Base-by-base conservation (phyloP, 1,139 yeast species). In the Saccharomycopsis hybrid region DNA sequence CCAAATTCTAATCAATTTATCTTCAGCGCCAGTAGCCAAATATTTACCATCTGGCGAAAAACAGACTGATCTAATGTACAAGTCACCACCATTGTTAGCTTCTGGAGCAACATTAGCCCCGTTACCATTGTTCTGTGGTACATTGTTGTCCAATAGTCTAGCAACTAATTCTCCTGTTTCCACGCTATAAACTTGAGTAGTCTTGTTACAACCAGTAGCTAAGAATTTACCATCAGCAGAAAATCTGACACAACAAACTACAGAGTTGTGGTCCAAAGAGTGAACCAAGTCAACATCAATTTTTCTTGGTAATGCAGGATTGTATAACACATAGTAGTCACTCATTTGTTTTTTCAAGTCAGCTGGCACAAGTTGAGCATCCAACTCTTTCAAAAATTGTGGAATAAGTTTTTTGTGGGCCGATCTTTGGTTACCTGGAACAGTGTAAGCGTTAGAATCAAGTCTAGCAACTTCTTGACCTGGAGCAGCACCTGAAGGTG, bases 1-100 rank as follows among this genome's bases (percentile, higher is more conserved):
- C 98, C 98, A 92, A 63, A 92, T 90, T 67, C 98, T 80, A 61
- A 92, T 92, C 64, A 88, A 82, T 68, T 88, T 89, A 70, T 92
- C 98, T 70, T 92, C 98, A 41, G 97, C 97, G 63, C 98, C 98
- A 18, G 97, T 92, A 35, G 97, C 97, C 62, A 92, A 77, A 61
- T 79, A 85, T 68, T 88, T 87, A 50, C 97, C 97, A 69, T 90
- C 97, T 44, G 97, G 97, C 2, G 96, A 86, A 71, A 92, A 90
- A 66, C 97, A 90, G 48, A 92, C 97, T 1, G 96, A 86, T 63
- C 97, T 80, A 60, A 90, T 89, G 70, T 92, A 92, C 62, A 92
- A 74, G 66, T 92, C 97, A 43, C 95, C 73, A 42, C 67, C 67
- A 51, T 64, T 65, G 24, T 59, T 57, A 32, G 59, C 57, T 25